Evolutionary conservation across 768 basidiomycete genomes (phyloP).

Genomic region (Agaricus bisporus): DNA sequence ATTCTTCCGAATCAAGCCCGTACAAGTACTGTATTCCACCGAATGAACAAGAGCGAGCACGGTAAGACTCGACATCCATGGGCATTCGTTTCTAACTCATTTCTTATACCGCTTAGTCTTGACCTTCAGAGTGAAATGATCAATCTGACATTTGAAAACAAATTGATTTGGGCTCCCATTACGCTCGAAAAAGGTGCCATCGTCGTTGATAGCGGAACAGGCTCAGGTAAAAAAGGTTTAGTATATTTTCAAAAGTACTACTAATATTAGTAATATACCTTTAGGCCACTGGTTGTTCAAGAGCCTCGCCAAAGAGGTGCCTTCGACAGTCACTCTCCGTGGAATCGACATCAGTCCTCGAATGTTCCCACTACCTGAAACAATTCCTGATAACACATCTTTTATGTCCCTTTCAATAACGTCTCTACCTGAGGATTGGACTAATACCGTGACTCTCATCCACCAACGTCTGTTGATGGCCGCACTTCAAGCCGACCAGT

Average conservation of each 20-base stretch:
- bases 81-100: too few relatives aligned
- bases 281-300: conserved; percentile 19
- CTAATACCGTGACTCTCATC: not conserved
- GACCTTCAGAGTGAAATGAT: not conserved
- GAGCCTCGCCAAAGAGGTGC: conserved; percentile 9
- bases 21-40: too few relatives aligned
- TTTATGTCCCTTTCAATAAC: not conserved
- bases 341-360: conserved; percentile 17
- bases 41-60: too few relatives aligned
- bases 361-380: conserved; percentile 14
- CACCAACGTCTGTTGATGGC: conserved; percentile 2
- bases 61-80: too few relatives aligned
- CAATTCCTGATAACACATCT: not conserved
- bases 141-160: not conserved
- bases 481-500: not conserved
- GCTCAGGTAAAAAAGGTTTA: not conserved
- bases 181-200: not conserved
- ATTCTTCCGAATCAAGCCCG: too few relatives aligned
- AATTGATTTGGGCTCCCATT: conserved; percentile 4
- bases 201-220: conserved; percentile 9
- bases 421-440: not conserved
- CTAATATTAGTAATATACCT: not conserved
- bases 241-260: not conserved
- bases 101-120: not conserved
- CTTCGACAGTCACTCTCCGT: conserved; percentile 8